Conservation (phyloP, 495 filamentous ascomycete species). For the Aspergillus panamensis region DNA sequence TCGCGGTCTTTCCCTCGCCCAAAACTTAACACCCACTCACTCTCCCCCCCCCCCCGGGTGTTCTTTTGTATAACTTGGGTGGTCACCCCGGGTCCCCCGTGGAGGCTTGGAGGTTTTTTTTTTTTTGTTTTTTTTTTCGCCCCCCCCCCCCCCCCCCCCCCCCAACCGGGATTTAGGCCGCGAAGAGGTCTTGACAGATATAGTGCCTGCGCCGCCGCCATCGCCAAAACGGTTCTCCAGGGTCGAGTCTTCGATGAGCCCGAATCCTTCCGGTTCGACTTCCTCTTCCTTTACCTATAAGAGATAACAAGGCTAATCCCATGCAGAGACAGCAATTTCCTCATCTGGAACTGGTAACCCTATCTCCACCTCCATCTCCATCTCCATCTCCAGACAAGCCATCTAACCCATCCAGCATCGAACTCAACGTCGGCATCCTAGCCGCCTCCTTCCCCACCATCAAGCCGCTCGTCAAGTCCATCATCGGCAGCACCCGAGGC, state of each 20-base stretch:
- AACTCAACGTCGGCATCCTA: constrained; percentile 41
- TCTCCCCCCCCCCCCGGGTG: no score
- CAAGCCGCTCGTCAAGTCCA: constrained; percentile 38
- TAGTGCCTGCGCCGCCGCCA: constrained; percentile 44
- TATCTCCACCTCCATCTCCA: no score
- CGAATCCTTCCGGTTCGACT: constrained; percentile 24
- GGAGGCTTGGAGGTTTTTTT: no score
- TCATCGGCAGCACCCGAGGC: constrained; percentile 19
- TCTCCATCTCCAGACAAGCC: neutral
- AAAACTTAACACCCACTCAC: no score
- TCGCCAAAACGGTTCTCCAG: constrained; percentile 44
- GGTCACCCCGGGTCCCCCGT: no score
- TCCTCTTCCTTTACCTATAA: neutral
- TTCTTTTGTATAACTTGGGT: no score
- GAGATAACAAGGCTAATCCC: neutral
- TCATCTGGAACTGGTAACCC: constrained; percentile 10
- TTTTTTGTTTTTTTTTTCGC: neutral
- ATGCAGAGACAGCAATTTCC: constrained; percentile 11
- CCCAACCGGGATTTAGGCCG: no score
- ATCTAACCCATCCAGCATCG: constrained; percentile 18
- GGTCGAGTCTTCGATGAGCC: constrained; percentile 29
- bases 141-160: neutral
- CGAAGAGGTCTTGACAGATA: no score
- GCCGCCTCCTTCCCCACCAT: constrained; percentile 44
- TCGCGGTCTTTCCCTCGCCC: no score